Conservation (phyloP, 2,329 filamentous ascomycete species). For the Arthrobotrys conoides region DNA sequence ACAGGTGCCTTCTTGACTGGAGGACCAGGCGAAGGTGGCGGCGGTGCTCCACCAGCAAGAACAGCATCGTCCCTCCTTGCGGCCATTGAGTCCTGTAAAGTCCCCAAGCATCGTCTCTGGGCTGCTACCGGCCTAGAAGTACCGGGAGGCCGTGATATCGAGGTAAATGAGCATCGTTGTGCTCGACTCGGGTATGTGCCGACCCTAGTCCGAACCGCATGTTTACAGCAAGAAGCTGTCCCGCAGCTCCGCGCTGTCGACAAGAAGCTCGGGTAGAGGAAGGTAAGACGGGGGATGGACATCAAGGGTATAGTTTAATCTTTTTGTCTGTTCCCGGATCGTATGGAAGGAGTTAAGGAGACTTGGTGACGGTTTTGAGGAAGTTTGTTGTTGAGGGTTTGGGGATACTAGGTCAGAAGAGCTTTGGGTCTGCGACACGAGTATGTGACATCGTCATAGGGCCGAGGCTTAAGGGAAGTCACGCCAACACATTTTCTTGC, state of each 20-base stretch:
- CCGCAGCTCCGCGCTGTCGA: constrained; percentile 54
- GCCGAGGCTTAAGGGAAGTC: constrained; percentile 50
- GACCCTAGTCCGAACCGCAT: constrained; percentile 48
- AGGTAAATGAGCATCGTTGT: constrained; percentile 52
- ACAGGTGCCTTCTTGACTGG: constrained; percentile 9
- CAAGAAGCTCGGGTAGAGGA: constrained; percentile 58
- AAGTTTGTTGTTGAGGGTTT: constrained; percentile 8
- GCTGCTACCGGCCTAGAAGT: constrained; percentile 11
- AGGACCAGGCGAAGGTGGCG: constrained; percentile 18
- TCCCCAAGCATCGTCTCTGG: constrained; percentile 46
- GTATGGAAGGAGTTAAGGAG: constrained; percentile 3
- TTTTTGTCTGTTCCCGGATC: not conserved
- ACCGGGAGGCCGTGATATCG: constrained; percentile 37
- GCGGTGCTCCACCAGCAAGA: constrained; percentile 16
- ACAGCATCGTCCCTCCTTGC: constrained; percentile 40
- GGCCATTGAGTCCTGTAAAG: constrained; percentile 36
- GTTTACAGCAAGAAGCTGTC: constrained; percentile 46
- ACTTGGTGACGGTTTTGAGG: not conserved
- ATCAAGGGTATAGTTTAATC: constrained; percentile 17
- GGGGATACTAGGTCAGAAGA: not conserved
- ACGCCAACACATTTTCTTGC: constrained; percentile 46
- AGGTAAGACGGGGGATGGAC: constrained; percentile 57
- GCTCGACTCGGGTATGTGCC: constrained; percentile 42
- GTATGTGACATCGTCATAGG: constrained; percentile 51
- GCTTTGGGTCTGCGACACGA: constrained; percentile 40